Evolutionary conservation across 2,329 filamentous ascomycete genomes (phyloP).

Genomic region (Scortechinia acanthostroma): DNA sequence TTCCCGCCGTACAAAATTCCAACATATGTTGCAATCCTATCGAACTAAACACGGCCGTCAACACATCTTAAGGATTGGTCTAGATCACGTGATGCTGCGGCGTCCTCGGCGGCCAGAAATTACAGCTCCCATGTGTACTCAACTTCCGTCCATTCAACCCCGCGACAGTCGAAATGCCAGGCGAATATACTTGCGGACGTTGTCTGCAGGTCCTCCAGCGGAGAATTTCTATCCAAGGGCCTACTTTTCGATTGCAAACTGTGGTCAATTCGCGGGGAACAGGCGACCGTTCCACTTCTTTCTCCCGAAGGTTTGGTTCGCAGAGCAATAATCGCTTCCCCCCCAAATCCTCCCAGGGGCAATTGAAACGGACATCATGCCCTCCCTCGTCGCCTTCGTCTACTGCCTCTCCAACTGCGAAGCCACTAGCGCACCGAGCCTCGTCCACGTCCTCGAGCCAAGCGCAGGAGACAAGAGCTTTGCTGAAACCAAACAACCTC

Average conservation of each 20-base stretch:
- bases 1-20: too few species aligned
- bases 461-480: background rate
- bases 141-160: too few species aligned
- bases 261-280: background rate
- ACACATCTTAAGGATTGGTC: too few species aligned
- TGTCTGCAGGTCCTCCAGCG: background rate
- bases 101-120: too few species aligned
- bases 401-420: too few species aligned
- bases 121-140: too few species aligned
- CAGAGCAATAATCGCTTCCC: background rate
- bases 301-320: background rate
- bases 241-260: background rate
- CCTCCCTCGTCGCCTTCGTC: background rate
- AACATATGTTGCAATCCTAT: too few species aligned
- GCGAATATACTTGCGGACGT: background rate
- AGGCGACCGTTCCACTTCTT: background rate
- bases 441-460: background rate
- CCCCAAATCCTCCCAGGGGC: too few species aligned
- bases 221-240: background rate
- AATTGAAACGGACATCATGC: too few species aligned
- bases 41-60: too few species aligned
- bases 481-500: slow-evolving; percentile 59
- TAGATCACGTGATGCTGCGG: too few species aligned
- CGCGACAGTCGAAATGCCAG: background rate
- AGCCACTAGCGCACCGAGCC: background rate